Conservation (phyloP, 768 basidiomycete genomes). For the Boletus eberwhitei region DNA sequence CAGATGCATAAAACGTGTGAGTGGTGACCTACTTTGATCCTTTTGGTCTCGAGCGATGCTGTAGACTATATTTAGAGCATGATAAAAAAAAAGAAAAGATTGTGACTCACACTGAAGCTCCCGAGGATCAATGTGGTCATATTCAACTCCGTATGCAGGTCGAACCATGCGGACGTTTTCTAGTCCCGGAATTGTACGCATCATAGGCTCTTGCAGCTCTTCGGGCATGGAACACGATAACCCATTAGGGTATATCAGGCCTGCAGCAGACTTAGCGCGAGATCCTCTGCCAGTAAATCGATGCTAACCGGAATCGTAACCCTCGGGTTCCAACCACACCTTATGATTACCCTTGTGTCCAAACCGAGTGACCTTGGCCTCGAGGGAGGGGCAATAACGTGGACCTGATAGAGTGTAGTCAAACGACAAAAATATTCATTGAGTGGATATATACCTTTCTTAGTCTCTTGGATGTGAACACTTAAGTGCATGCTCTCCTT, state of each 20-base stretch:
- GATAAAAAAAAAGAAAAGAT: background rate
- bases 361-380: conserved; percentile 83
- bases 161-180: conserved; percentile 80
- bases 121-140: conserved; percentile 85
- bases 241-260: conserved; percentile 87
- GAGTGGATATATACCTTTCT: conserved; percentile 55
- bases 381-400: conserved; percentile 87
- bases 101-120: conserved; percentile 63
- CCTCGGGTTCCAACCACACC: conserved; percentile 91
- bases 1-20: background rate
- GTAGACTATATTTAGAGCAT: background rate
- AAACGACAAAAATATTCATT: background rate
- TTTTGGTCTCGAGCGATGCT: conserved; percentile 86
- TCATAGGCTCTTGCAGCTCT: conserved; percentile 79
- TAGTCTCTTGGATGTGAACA: conserved; percentile 85
- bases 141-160: conserved; percentile 92
- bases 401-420: conserved; percentile 51
- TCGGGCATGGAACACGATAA: conserved; percentile 85
- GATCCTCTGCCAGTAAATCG: background rate
- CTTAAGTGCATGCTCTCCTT: conserved; percentile 72
- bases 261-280: conserved; percentile 35
- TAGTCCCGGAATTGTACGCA: conserved; percentile 80
- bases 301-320: conserved; percentile 78
- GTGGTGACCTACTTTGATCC: conserved; percentile 52
- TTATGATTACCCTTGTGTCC: conserved; percentile 64